Percentiles rank a stretch among this genome's conserved stretches.
Conservation (phyloP, 192 early-diverging fungal genomes). For the Chytriomyces sp. region DNA sequence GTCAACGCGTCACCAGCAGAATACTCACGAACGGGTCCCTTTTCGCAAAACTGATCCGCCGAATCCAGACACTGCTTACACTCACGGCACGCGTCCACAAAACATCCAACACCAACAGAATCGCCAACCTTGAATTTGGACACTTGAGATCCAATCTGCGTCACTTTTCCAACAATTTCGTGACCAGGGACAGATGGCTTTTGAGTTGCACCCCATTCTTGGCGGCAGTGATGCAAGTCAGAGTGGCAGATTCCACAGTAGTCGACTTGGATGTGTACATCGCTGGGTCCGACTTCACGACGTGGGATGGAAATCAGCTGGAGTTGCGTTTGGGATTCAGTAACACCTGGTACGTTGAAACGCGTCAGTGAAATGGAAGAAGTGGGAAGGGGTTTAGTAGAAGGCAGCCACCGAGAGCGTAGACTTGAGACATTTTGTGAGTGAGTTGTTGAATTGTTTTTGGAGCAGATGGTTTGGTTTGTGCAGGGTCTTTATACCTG, state of each 20-base stretch:
- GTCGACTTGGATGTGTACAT: slow-evolving; percentile 74
- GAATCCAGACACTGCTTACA: slow-evolving; percentile 27
- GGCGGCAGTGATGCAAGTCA: slow-evolving; percentile 72
- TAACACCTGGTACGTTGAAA: background rate
- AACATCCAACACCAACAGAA: slow-evolving; percentile 37
- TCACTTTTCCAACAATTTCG: too few relatives aligned
- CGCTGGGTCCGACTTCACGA: slow-evolving; percentile 28
- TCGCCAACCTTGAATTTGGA: slow-evolving; percentile 41
- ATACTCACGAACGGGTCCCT: too few relatives aligned
- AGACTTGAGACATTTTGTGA: too few relatives aligned
- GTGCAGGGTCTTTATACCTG: too few relatives aligned
- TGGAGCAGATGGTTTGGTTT: too few relatives aligned
- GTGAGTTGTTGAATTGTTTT: too few relatives aligned
- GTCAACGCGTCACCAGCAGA: too few relatives aligned
- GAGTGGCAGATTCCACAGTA: slow-evolving; percentile 80
- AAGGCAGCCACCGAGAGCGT: too few relatives aligned
- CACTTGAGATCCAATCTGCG: too few relatives aligned
- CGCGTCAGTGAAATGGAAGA: slow-evolving; percentile 18
- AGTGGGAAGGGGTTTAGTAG: too few relatives aligned
- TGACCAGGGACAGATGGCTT: slow-evolving; percentile 25
- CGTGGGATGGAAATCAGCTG: slow-evolving; percentile 6
- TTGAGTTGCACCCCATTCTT: slow-evolving; percentile 56
- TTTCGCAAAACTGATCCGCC: slow-evolving; percentile 3
- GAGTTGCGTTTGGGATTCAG: background rate
- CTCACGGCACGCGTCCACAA: slow-evolving; percentile 37